These are phyloP conservation scores for Nemania serpens DNA, from an alignment of 2,329 filamentous ascomycete species.

Conservation along the genomic window DNA sequence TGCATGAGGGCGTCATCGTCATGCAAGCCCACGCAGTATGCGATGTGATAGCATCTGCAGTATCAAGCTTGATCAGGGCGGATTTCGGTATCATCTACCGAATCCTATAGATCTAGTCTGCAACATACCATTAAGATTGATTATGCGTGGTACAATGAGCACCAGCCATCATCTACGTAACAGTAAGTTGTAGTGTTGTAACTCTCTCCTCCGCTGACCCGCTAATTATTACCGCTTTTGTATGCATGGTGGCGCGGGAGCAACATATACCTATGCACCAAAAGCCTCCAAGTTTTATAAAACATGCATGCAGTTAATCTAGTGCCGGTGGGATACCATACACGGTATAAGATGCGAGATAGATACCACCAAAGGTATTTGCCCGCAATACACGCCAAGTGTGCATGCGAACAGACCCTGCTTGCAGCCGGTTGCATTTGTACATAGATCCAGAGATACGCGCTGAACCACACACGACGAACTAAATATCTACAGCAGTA, in stretches of 20 bases:
- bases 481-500: too few species aligned
- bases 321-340: neutral
- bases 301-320: neutral
- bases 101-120: neutral
- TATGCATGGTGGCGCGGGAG: conserved; percentile 18
- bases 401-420: too few species aligned
- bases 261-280: conserved; percentile 4
- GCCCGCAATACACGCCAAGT: neutral
- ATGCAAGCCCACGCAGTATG: conserved; percentile 10
- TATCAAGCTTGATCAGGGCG: neutral
- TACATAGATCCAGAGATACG: too few species aligned
- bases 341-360: neutral
- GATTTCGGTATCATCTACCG: neutral
- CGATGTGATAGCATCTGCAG: conserved; percentile 8
- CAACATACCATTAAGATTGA: conserved; percentile 1
- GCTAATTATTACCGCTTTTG: conserved; percentile 12
- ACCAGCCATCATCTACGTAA: conserved; percentile 3
- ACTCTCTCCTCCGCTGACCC: neutral
- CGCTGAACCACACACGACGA: neutral
- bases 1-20: neutral
- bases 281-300: neutral
- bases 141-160: neutral
- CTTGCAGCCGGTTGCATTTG: too few species aligned
- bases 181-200: neutral
- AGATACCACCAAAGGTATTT: too few species aligned